Evolutionary conservation across 1,284 basidiomycete genomes (phyloP).

Genomic region (Puccinia hordei): DNA sequence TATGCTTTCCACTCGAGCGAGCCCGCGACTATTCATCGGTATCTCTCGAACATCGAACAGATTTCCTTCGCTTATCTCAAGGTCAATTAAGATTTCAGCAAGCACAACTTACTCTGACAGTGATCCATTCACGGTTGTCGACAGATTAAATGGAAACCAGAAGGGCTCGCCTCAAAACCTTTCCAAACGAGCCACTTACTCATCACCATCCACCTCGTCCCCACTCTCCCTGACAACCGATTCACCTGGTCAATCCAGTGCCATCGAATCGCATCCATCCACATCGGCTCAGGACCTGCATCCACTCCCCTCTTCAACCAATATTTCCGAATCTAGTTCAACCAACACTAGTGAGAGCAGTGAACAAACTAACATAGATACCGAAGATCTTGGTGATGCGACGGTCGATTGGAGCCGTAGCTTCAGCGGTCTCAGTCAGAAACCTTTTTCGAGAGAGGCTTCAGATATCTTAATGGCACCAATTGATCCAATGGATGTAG

Average conservation of each 20-base stretch:
- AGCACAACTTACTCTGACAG: neutral
- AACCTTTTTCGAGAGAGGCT: conserved; percentile 77
- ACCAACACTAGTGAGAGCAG: neutral
- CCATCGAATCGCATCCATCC: conserved; percentile 46
- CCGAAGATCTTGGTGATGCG: conserved; percentile 21
- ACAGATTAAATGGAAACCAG: conserved; percentile 31
- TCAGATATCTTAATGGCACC: conserved; percentile 75
- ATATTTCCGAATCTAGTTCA: neutral
- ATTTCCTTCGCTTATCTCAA: neutral
- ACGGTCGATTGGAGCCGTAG: conserved; percentile 75
- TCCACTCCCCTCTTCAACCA: conserved; percentile 23
- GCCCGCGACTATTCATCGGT: neutral
- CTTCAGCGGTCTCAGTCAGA: conserved; percentile 76
- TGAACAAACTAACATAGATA: conserved; percentile 41
- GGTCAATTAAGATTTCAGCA: neutral
- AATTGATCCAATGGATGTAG: conserved; percentile 76
- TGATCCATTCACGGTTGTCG: conserved; percentile 39
- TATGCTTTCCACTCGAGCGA: neutral
- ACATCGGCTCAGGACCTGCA: conserved; percentile 42
- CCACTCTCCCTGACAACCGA: conserved; percentile 37
- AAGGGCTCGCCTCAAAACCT: neutral
- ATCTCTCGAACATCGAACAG: neutral
- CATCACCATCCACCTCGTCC: conserved; percentile 19
- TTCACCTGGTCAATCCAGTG: conserved; percentile 43
- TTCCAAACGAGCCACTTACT: conserved; percentile 1